phyloP scores from a whole-genome alignment of 73 alveolate genomes.

The Symbiodinium pilosum region DNA sequence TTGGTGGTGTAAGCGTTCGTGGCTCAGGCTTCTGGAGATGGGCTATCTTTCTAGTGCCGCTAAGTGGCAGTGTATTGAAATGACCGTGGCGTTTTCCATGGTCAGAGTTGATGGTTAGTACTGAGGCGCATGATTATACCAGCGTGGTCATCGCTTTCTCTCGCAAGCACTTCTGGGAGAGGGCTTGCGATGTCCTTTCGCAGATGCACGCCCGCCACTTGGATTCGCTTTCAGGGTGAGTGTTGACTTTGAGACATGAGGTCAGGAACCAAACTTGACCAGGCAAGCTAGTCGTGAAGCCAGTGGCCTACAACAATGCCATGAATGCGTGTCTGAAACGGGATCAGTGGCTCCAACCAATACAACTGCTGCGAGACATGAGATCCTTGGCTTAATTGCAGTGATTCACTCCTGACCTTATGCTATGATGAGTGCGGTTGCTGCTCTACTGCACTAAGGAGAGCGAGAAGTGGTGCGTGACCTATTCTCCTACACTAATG shows the following conservation, averaged over 20 bases:
- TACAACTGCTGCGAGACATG: not conserved
- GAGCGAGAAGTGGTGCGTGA: not conserved
- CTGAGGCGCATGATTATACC: not conserved
- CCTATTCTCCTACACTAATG: not conserved
- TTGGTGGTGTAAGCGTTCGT: no score
- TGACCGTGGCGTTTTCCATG: no score
- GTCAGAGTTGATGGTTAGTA: no score
- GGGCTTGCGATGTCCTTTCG: not conserved
- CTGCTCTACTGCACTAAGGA: not conserved
- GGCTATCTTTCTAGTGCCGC: not conserved
- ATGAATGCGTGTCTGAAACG: not conserved
- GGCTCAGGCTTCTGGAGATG: not conserved
- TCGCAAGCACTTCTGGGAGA: not conserved
- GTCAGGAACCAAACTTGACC: no score
- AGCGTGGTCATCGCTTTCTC: conserved; percentile 4
- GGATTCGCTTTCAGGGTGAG: not conserved
- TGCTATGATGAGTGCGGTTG: not conserved
- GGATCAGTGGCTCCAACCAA: not conserved
- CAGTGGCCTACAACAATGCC: conserved; percentile 23
- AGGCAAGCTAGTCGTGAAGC: not conserved
- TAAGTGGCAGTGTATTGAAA: not conserved
- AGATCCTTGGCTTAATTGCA: not conserved
- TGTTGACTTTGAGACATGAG: no score
- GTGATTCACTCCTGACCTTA: not conserved
- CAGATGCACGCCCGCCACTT: not conserved